A percentile compares a stretch with the other conserved stretches of the same genome.
Conservation (phyloP, 176 grass and related monocot species). For the Stipa capillata region DNA sequence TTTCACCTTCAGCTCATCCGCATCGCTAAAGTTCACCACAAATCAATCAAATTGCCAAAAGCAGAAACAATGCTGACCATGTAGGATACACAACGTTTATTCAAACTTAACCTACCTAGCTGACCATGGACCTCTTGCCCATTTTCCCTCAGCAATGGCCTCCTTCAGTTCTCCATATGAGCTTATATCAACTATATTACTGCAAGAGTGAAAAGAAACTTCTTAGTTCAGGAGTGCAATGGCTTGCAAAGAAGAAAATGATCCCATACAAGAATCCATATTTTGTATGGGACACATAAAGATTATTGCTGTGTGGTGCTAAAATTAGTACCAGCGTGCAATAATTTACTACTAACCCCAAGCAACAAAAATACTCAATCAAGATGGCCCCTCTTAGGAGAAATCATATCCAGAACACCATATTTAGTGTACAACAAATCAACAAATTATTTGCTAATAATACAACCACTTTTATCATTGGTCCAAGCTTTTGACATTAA, state of each 20-base stretch:
- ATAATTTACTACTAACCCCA: not conserved
- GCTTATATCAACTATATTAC: constrained; percentile 86
- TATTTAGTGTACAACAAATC: not conserved
- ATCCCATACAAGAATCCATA: not conserved
- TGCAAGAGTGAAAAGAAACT: constrained; percentile 10
- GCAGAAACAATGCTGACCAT: not conserved
- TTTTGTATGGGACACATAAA: not conserved
- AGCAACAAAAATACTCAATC: not conserved
- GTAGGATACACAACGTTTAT: not conserved
- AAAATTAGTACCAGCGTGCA: not conserved
- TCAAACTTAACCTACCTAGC: constrained; percentile 46
- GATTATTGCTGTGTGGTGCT: not conserved
- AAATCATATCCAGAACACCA: not conserved
- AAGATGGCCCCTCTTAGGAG: not conserved
- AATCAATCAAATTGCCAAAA: not conserved
- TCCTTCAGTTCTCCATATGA: constrained; percentile 86
- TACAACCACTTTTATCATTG: too few relatives aligned
- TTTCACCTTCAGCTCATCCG: constrained; percentile 92
- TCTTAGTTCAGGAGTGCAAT: not conserved
- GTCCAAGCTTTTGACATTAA: not conserved
- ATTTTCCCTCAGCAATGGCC: constrained; percentile 71
- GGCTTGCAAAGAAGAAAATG: not conserved
- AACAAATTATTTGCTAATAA: too few relatives aligned
- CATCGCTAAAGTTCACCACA: constrained; percentile 42
- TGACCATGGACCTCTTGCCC: constrained; percentile 99